A percentile compares a stretch with the other conserved stretches of the same genome.
Evolutionary conservation across 495 filamentous ascomycete genomes (phyloP).

Genomic region (Aspergillus cristatus): DNA sequence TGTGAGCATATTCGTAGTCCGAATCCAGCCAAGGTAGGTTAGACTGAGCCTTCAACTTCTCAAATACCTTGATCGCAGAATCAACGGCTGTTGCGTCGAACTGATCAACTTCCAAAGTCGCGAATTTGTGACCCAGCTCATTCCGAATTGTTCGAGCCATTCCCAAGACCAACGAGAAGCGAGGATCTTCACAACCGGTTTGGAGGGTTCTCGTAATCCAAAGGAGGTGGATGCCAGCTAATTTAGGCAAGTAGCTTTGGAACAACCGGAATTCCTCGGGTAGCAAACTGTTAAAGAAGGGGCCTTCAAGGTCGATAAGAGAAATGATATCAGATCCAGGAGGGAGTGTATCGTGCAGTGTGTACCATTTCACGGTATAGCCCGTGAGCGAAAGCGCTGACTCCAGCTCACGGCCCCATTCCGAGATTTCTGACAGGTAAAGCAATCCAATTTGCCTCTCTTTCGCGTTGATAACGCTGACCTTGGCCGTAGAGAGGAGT

Average conservation of each 20-base stretch:
- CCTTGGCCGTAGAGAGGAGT: conserved; percentile 15
- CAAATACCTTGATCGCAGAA: conserved; percentile 10
- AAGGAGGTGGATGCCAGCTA: conserved; percentile 10
- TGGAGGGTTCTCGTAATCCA: conserved; percentile 36
- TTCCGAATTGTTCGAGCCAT: conserved; percentile 29
- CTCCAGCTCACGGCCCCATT: conserved; percentile 6
- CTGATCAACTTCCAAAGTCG: conserved; percentile 30
- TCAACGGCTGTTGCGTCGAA: conserved; percentile 7
- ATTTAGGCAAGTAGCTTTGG: conserved; percentile 12
- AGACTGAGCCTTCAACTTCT: conserved; percentile 11
- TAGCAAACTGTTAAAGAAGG: conserved; percentile 19
- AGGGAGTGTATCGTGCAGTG: conserved; percentile 12
- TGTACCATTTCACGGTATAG: conserved; percentile 13
- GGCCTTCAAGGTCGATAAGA: conserved; percentile 19
- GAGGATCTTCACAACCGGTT: conserved; percentile 25
- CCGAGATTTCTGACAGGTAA: conserved; percentile 1
- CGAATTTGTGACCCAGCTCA: conserved; percentile 29
- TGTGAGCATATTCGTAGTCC: conserved; percentile 27
- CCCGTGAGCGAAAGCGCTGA: conserved; percentile 4
- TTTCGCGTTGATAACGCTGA: no score
- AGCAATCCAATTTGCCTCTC: conserved; percentile 6
- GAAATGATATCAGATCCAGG: conserved; percentile 22
- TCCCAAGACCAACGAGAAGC: conserved; percentile 27
- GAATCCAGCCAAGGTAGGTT: conserved; percentile 3
- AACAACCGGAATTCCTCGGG: conserved; percentile 3